Conservation (phyloP, 2,329 filamentous ascomycete species). For the Ascochyta lentis region DNA sequence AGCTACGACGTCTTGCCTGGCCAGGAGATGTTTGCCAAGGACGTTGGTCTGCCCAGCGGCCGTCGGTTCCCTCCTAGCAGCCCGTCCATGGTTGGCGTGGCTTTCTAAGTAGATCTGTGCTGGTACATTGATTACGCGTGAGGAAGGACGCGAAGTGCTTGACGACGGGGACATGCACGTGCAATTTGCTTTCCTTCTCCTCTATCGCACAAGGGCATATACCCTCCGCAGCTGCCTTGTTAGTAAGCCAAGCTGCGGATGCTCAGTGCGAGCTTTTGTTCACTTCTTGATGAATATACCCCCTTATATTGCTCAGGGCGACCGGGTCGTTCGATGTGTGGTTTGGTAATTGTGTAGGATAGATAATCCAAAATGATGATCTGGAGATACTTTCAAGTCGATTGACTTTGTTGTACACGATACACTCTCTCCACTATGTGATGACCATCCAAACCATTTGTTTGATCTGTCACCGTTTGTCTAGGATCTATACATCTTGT, state of each 20-base stretch:
- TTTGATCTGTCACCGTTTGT: too few species aligned
- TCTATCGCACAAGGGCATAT: neutral
- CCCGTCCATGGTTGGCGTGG: conserved; percentile 41
- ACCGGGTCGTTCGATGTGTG: neutral
- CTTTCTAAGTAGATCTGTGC: conserved; percentile 32
- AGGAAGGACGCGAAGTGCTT: neutral
- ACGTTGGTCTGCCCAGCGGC: conserved; percentile 21
- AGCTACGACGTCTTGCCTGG: conserved; percentile 36
- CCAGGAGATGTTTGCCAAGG: conserved; percentile 39
- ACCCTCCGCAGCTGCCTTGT: conserved; percentile 2
- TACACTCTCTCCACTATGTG: too few species aligned
- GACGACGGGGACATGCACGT: neutral
- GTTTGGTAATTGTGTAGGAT: conserved; percentile 1
- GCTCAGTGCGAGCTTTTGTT: conserved; percentile 1
- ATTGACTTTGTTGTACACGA: too few species aligned
- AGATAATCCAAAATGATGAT: too few species aligned
- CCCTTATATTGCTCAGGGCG: conserved; percentile 1
- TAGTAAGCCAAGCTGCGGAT: neutral
- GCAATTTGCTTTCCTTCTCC: neutral
- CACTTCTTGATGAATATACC: conserved; percentile 18
- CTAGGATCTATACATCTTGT: too few species aligned
- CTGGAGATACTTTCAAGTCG: too few species aligned
- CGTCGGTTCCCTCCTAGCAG: conserved; percentile 25
- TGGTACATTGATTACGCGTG: neutral
- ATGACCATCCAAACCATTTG: too few species aligned